phyloP scores from a whole-genome alignment of 192 early-diverging fungal genomes.

The Coemansia sp. region DNA sequence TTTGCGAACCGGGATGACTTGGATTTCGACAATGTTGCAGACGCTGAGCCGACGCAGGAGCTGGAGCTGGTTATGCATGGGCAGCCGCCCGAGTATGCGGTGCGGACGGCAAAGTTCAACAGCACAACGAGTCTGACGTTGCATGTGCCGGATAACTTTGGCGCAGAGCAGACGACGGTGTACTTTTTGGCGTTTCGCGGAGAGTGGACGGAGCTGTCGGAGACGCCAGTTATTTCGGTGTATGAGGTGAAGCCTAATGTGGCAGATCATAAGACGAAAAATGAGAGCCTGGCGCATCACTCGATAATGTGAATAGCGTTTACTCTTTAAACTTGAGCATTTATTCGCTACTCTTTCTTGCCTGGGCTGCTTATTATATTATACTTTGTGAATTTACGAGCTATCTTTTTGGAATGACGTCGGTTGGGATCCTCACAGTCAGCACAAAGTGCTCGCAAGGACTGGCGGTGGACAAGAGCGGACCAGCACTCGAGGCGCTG shows the following conservation, averaged over 20 bases:
- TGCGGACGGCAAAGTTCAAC: conserved; percentile 72
- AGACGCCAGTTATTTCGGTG: conserved; percentile 68
- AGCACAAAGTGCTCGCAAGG: conserved; percentile 66
- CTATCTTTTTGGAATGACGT: background rate
- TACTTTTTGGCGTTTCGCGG: conserved; percentile 89
- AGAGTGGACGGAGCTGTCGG: conserved; percentile 77
- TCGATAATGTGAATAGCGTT: conserved; percentile 15
- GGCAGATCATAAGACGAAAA: conserved; percentile 69
- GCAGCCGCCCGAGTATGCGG: conserved; percentile 64
- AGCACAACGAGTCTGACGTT: conserved; percentile 77
- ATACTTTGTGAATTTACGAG: background rate
- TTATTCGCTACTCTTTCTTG: background rate
- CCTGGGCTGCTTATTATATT: background rate
- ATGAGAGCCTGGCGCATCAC: conserved; percentile 51
- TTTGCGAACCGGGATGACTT: conserved; percentile 88
- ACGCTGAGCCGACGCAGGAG: conserved; percentile 70
- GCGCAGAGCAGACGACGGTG: conserved; percentile 70
- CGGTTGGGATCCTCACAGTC: conserved; percentile 56
- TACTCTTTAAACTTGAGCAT: too few relatives aligned
- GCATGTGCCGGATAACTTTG: conserved; percentile 80
- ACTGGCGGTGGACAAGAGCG: conserved; percentile 60
- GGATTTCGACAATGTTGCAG: conserved; percentile 84
- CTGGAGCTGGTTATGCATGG: conserved; percentile 71
- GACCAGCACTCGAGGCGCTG: conserved; percentile 57
- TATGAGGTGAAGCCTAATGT: conserved; percentile 74